Evolutionary conservation across 306 rosid genomes (phyloP), one percentile per base, ranked within the genome.

Genomic region (Inga leiocalycina): DNA sequence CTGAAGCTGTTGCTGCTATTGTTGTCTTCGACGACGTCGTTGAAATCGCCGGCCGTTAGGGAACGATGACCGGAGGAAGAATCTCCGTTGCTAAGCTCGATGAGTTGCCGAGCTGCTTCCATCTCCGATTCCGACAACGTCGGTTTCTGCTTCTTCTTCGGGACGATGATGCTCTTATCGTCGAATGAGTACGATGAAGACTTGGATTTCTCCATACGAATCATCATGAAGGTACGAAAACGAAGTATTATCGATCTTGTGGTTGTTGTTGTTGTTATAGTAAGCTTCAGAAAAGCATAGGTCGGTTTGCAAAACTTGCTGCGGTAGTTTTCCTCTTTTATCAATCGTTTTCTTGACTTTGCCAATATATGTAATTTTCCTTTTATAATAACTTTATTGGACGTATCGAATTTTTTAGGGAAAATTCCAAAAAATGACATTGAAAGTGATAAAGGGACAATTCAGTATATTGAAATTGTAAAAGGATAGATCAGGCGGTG

Each of bases 71-170:
- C 12, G 37, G 56, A 71, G 13, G 84, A 76, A 59, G 84, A 76
- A 66, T 71, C 87, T 20, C 87, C 84, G 71, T 86, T 86, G 81
- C 94, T 89, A 19, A 91, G 90, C 67, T 91, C 91, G 8, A 91
- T 69, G 54, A 91, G 91, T 37, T 80, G 89, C 73, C 86, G 71
- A 0, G 94, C 94, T 6, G 86, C 91, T 81, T 89, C 79, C 81
- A 89, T 87, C 87, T 85, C 89, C 52, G 82, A 80, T 71, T 74
- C 71, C 32, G 90, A 85, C 71, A 85, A 75, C 7, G 56, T 19
- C 5, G 56, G n/a, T 3, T n/a, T 27, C 35, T 44, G 8, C 20
- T 71, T 44, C 75, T 71, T 43, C 56, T 71, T 44, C 22, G 16
- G 16, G 10, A 11, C 8, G 19, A 3, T 1, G 19, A 12, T 30